Base-by-base conservation (phyloP, 164 flowering plant genomes). In the Sedum album region DNA sequence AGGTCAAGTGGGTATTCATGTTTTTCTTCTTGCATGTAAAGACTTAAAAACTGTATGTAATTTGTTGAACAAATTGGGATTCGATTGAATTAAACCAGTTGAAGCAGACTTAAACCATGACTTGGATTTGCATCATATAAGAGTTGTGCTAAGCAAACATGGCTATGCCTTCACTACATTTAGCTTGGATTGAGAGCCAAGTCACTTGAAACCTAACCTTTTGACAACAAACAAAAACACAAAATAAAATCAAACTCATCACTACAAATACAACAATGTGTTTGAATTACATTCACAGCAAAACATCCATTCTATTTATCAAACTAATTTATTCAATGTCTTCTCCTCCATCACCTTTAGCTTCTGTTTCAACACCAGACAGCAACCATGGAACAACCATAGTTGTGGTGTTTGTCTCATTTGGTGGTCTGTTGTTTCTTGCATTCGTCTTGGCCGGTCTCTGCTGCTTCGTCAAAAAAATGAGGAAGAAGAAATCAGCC, bases 381-480 rank as follows among this genome's bases (percentile, higher is more conserved):
- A 74, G 73, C 14, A 72, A 81, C 51, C 71, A 81, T 69, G 68
- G 80, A 28, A 72, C 81, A 0, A 76, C n/a, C n/a, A n/a, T n/a
- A n/a, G n/a, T n/a, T n/a, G n/a, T n/a, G n/a, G n/a, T n/a, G n/a
- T n/a, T n/a, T n/a, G n/a, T n/a, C n/a, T n/a, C n/a, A n/a, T n/a
- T n/a, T n/a, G n/a, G n/a, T n/a, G n/a, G n/a, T n/a, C n/a, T n/a
- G n/a, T n/a, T n/a, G n/a, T n/a, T n/a, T n/a, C n/a, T n/a, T n/a
- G n/a, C n/a, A n/a, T n/a, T 83, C 28, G 76, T 85, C 39, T 66
- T 86, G 0, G 81, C 74, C 26, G 88, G 83, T 51, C 73, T 89
- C 23, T 84, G 77, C 70, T 87, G 90, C 74, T 85, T 76, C 77
- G 68, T 85, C 1, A 84, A 83, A 75, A 83, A 83, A 79, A 51